Conservation (phyloP, 2,329 filamentous ascomycete species). For the Fonsecaea monophora region DNA sequence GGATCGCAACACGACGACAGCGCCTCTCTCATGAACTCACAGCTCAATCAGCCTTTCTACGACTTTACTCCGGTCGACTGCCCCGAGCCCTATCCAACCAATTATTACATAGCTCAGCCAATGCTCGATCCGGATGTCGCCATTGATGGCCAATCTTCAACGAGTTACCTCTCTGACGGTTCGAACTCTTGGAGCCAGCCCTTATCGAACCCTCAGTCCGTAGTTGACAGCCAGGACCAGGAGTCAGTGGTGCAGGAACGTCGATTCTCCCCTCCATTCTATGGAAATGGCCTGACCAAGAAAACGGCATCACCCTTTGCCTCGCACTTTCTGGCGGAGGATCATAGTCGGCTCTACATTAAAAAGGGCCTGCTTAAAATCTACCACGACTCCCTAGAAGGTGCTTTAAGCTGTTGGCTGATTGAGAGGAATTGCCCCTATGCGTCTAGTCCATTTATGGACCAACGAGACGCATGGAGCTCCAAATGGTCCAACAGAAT, state of each 20-base stretch:
- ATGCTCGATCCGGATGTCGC: conserved; percentile 8
- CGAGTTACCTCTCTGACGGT: conserved; percentile 7
- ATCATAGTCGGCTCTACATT: conserved; percentile 48
- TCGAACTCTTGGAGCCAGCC: conserved; percentile 9
- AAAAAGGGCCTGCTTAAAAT: conserved; percentile 39
- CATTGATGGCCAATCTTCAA: conserved; percentile 4
- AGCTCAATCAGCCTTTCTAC: conserved; percentile 4
- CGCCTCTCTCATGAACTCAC: conserved; percentile 1
- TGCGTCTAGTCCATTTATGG: conserved; percentile 38
- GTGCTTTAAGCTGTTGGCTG: conserved; percentile 34
- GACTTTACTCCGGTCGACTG: not conserved
- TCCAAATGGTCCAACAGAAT: conserved; percentile 27
- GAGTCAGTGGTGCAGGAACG: conserved; percentile 31
- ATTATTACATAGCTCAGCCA: not conserved
- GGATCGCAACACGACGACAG: not conserved
- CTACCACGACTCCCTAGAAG: conserved; percentile 34
- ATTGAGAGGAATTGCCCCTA: conserved; percentile 44
- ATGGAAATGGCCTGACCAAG: not conserved
- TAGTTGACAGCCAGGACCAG: conserved; percentile 13
- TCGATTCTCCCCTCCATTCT: conserved; percentile 19
- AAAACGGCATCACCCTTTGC: conserved; percentile 19
- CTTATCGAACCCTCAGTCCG: conserved; percentile 13
- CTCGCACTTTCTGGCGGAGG: conserved; percentile 43
- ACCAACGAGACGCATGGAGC: conserved; percentile 21
- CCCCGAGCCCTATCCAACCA: conserved; percentile 1